phyloP scores from a whole-genome alignment of 371 early-diverging fungal species.

The Smittium culicis region DNA sequence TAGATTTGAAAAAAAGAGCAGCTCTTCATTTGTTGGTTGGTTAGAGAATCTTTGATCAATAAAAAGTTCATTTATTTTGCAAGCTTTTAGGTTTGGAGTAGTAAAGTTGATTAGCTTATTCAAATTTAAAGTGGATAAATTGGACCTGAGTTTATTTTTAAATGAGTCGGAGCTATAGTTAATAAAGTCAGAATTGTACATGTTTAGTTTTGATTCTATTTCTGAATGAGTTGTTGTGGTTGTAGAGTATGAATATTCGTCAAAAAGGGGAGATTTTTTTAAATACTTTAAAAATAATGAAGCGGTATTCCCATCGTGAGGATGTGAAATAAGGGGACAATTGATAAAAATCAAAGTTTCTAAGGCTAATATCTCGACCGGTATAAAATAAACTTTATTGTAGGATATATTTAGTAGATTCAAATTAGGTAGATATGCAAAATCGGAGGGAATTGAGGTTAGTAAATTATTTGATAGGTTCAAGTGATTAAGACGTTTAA shows the following conservation, averaged over 20 bases:
- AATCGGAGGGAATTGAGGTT: background rate
- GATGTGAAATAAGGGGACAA: background rate
- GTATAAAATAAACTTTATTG: background rate
- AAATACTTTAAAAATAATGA: background rate
- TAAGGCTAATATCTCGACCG: background rate
- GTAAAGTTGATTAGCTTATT: no score
- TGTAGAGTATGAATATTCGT: background rate
- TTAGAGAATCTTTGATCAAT: no score
- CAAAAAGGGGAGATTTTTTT: background rate
- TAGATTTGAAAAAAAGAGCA: no score
- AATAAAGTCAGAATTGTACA: no score
- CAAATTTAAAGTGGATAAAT: no score
- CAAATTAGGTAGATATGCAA: background rate
- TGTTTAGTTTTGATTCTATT: background rate
- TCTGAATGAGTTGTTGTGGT: background rate
- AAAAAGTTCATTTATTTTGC: no score
- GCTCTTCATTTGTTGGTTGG: no score
- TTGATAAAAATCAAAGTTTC: no score
- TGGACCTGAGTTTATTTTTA: no score
- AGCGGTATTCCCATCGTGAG: background rate
- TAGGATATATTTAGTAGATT: background rate
- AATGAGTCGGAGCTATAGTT: no score
- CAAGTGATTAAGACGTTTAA: background rate
- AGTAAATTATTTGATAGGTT: background rate
- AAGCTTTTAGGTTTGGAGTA: no score